These are phyloP conservation scores for Cercophora sp. DNA, from an alignment of 495 filamentous ascomycete genomes.

Conservation along the genomic window DNA sequence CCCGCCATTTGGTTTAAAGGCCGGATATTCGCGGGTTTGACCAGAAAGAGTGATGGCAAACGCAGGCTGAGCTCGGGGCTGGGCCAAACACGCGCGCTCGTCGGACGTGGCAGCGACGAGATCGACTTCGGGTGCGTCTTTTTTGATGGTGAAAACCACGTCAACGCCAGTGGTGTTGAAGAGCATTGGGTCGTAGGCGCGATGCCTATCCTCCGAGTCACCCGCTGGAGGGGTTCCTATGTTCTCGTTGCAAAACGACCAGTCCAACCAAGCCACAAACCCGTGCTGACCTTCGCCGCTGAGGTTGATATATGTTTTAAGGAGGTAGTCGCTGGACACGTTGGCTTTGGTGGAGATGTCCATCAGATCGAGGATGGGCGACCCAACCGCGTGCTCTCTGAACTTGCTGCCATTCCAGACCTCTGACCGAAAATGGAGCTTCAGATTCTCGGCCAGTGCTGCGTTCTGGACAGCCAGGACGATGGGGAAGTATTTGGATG, in stretches of 20 bases:
- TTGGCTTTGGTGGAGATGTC: not conserved
- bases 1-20: not conserved
- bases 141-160: slow-evolving; percentile 25
- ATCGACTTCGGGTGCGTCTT: slow-evolving; percentile 20
- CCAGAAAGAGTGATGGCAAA: not conserved
- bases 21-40: not conserved
- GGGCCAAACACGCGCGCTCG: slow-evolving; percentile 4
- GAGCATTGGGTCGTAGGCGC: no score
- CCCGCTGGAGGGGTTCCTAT: no score
- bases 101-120: slow-evolving; percentile 26
- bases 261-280: no score
- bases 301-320: not conserved
- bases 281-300: no score
- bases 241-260: slow-evolving; percentile 18
- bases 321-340: not conserved
- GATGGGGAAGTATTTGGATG: slow-evolving; percentile 29
- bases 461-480: slow-evolving; percentile 39
- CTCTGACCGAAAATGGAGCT: no score
- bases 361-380: no score
- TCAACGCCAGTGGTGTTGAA: no score
- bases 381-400: no score
- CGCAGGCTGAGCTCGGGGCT: not conserved
- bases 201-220: no score
- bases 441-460: no score
- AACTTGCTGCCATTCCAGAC: no score